Percentiles rank a stretch among this genome's conserved stretches.
Evolutionary conservation across 2,329 filamentous ascomycete genomes (phyloP).

Genomic region (Pseudogymnoascus sp.): DNA sequence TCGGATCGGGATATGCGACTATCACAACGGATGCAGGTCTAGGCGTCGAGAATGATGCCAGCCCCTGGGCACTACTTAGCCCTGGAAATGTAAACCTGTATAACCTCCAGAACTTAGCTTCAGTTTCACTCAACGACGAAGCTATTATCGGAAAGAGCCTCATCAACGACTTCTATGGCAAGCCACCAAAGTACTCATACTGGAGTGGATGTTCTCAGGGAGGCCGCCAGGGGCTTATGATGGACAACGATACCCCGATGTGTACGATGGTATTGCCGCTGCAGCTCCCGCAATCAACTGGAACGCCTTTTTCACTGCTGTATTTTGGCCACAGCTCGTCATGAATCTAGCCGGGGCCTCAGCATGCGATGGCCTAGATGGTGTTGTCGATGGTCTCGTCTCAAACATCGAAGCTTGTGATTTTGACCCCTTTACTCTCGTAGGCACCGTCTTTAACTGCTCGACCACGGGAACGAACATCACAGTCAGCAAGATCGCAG

Average conservation of each 20-base stretch:
- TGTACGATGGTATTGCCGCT: conserved; percentile 35
- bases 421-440: conserved; percentile 14
- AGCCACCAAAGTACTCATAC: conserved; percentile 30
- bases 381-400: conserved; percentile 18
- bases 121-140: conserved; percentile 30
- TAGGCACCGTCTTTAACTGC: conserved; percentile 15
- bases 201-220: conserved; percentile 32
- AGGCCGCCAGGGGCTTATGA: conserved; percentile 31
- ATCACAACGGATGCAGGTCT: conserved; percentile 25
- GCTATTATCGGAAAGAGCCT: conserved; percentile 29
- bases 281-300: conserved; percentile 32
- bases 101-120: conserved; percentile 32
- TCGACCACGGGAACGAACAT: conserved; percentile 1
- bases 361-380: conserved; percentile 17
- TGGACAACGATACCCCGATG: conserved; percentile 30
- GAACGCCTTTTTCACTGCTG: conserved; percentile 9
- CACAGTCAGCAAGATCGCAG: conserved; percentile 11
- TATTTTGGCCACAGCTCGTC: conserved; percentile 14
- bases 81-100: conserved; percentile 17
- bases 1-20: conserved; percentile 24
- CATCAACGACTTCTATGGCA: conserved; percentile 29
- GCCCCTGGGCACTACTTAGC: conserved; percentile 13
- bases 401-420: conserved; percentile 11
- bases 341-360: conserved; percentile 14
- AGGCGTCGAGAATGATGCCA: conserved; percentile 12